Conservation (phyloP, 78 protist genomes). For the Cavenderia fasciculata region DNA sequence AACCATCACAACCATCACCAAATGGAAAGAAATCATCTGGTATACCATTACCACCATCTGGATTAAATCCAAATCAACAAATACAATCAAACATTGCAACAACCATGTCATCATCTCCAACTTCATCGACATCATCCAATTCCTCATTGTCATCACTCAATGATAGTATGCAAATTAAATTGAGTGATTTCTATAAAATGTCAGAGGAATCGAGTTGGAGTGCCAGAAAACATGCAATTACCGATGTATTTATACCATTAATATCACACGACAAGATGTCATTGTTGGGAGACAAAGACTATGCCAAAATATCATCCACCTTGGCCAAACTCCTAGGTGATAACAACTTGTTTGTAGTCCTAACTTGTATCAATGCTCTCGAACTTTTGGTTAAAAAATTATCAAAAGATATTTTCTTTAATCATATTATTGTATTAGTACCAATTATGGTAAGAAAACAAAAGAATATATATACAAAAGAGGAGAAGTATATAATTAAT, state of each 20-base stretch:
- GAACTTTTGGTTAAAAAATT: slow-evolving; percentile 50
- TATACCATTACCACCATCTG: not conserved
- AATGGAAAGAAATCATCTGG: not conserved
- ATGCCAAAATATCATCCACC: slow-evolving; percentile 37
- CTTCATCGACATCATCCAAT: not conserved
- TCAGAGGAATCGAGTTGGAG: slow-evolving; percentile 56
- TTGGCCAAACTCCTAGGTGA: slow-evolving; percentile 59
- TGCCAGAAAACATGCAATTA: slow-evolving; percentile 43
- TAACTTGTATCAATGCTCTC: slow-evolving; percentile 57
- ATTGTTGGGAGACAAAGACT: slow-evolving; percentile 17
- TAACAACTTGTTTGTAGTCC: slow-evolving; percentile 42
- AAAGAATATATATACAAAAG: not conserved
- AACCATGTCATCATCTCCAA: slow-evolving; percentile 4
- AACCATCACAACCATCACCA: slow-evolving; percentile 9
- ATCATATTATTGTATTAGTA: slow-evolving; percentile 41
- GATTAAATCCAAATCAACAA: not conserved
- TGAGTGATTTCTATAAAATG: slow-evolving; percentile 28
- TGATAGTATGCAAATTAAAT: not conserved
- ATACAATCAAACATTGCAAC: not conserved
- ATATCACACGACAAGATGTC: slow-evolving; percentile 29
- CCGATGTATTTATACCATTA: slow-evolving; percentile 39
- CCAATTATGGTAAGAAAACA: slow-evolving; percentile 49
- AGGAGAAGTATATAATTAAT: not conserved
- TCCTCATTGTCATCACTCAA: not conserved
- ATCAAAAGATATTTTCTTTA: slow-evolving; percentile 44